Conservation (phyloP, 1,284 basidiomycete genomes). For the Papiliotrema terrestris region DNA sequence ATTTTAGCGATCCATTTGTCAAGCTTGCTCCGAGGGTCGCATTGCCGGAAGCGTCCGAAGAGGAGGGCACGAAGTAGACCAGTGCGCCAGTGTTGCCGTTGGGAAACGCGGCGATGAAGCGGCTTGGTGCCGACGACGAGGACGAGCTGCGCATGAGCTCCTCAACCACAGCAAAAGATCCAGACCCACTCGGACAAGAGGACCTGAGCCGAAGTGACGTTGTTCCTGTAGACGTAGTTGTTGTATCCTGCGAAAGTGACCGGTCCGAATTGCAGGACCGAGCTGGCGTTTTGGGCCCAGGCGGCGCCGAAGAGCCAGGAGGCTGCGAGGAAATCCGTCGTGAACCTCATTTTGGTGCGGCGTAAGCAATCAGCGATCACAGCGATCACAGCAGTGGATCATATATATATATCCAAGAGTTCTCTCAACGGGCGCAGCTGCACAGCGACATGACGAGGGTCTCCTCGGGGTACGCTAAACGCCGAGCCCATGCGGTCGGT, state of each 20-base stretch:
- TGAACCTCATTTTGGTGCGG: no score
- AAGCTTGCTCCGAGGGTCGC: slow-evolving; percentile 30
- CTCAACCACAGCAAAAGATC: neutral
- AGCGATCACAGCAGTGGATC: no score
- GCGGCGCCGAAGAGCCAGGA: neutral
- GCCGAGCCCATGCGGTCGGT: neutral
- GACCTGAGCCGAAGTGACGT: slow-evolving; percentile 48
- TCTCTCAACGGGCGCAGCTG: no score
- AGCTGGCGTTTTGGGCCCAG: slow-evolving; percentile 7
- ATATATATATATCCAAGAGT: no score
- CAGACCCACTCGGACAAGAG: slow-evolving; percentile 38
- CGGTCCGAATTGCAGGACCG: slow-evolving; percentile 27
- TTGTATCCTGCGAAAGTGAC: slow-evolving; percentile 47
- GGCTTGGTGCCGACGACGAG: slow-evolving; percentile 32
- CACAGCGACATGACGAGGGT: neutral
- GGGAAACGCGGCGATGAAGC: slow-evolving; percentile 51
- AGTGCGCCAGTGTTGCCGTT: slow-evolving; percentile 51
- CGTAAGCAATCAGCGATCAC: no score
- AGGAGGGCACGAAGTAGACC: slow-evolving; percentile 46
- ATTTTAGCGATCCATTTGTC: slow-evolving; percentile 14
- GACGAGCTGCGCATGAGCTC: slow-evolving; percentile 25
- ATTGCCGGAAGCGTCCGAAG: slow-evolving; percentile 5
- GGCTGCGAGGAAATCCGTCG: neutral
- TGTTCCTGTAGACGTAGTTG: slow-evolving; percentile 52
- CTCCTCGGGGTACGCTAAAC: neutral